A percentile compares a stretch with the other conserved stretches of the same genome.
phyloP scores from a whole-genome alignment of 2,329 filamentous ascomycete species.

The Fusarium albidum region DNA sequence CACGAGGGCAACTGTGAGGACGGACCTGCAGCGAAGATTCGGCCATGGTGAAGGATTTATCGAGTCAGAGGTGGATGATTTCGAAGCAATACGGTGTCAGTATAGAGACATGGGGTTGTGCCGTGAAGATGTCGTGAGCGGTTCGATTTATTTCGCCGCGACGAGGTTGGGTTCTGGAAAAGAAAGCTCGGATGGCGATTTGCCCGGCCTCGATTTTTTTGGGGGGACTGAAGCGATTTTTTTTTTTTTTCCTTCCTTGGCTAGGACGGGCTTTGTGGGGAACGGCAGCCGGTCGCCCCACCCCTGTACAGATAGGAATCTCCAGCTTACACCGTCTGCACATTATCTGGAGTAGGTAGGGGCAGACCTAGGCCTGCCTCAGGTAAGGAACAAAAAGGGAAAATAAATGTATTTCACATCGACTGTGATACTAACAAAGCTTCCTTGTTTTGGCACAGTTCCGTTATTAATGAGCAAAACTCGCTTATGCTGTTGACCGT shows the following conservation, averaged over 20 bases:
- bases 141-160: slow-evolving; percentile 7
- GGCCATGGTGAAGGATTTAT: slow-evolving; percentile 45
- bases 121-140: slow-evolving; percentile 5
- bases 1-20: slow-evolving; percentile 38
- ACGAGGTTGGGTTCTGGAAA: slow-evolving; percentile 27
- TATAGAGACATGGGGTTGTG: background rate
- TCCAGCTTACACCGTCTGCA: slow-evolving; percentile 10
- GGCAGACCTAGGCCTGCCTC: no score
- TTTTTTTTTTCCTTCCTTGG: slow-evolving; percentile 29
- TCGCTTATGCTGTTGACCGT: no score
- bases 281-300: slow-evolving; percentile 25
- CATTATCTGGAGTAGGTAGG: background rate
- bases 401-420: no score
- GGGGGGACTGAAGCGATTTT: slow-evolving; percentile 30
- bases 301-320: no score
- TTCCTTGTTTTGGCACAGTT: no score
- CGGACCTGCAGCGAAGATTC: slow-evolving; percentile 58
- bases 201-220: slow-evolving; percentile 30
- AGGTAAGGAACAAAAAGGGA: no score
- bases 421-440: no score
- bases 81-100: background rate
- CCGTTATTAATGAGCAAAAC: background rate
- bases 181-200: slow-evolving; percentile 34
- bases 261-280: slow-evolving; percentile 28
- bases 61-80: background rate